Evolutionary conservation across 805 yeast genomes (phyloP), one percentile per base, ranked within the genome.

Genomic region (Candida namnaoensis): DNA sequence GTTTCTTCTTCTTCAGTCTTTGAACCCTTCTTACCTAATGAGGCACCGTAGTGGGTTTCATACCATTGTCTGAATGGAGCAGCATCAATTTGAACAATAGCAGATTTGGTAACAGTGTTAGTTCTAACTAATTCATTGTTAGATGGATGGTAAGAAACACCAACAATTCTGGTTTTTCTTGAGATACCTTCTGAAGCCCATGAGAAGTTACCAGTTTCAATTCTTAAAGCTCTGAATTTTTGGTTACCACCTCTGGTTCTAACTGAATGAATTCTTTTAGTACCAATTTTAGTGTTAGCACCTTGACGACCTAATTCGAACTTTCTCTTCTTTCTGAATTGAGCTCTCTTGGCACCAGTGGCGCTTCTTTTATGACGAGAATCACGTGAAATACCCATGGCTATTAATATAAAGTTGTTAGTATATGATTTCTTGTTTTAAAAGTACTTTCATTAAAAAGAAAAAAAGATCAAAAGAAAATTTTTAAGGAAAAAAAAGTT

Each of bases 171-270:
- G 81, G 99, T 90, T 88, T 93, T 93, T 80, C 91, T 88, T 59
- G 98, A 71, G 58, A 90, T 75, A 76, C 97, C 98, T 79, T 93
- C 99, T 58, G 98, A 91, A 66, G 88, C 98, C 99, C 99, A 93
- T 48, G 98, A 90, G 78, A 91, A 93, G 96, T 93, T 93, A 80
- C 95, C 96, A 59, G 95, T 79, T 73, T 93, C 99, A 64, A 93
- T 74, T 85, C 99, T 93, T 72, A 93, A 83, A 69, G 99, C 99
- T 82, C 98, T 91, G 93, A 82, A 91, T 79, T 93, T 93, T 78
- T 84, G 77, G 95, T 93, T 91, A 74, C 99, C 99, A 78, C 99
- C 99, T 78, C 99, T 90, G 71, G 96, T 88, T 82, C 99, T 95
- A 66, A 93, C 97, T 60, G 95, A 62, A 82, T 93, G 99, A 68